A percentile compares a stretch with the other conserved stretches of the same genome.
Conservation (phyloP, 345 rosid species). For the Firmiana major region DNA sequence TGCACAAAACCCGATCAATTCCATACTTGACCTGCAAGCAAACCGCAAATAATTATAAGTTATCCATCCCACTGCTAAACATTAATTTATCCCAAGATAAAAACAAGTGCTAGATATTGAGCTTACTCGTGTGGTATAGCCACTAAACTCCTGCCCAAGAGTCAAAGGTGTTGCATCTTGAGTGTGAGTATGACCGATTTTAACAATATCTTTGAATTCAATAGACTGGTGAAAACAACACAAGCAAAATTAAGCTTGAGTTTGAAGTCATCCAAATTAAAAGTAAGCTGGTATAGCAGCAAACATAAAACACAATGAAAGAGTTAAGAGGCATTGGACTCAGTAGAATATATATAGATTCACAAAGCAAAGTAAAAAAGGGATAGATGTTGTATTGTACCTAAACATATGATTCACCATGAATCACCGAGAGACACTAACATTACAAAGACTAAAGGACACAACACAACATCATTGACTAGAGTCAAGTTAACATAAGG, state of each 20-base stretch:
- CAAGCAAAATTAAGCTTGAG: conserved; percentile 1
- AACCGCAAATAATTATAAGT: neutral
- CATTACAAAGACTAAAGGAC: neutral
- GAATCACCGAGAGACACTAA: neutral
- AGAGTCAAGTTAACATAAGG: neutral
- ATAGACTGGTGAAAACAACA: conserved; percentile 40
- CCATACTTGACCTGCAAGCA: conserved; percentile 77
- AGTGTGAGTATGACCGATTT: conserved; percentile 95
- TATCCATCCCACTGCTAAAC: neutral
- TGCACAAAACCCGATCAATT: conserved; percentile 60
- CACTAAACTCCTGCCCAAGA: conserved; percentile 95
- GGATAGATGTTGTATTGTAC: neutral
- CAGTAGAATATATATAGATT: neutral
- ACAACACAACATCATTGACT: neutral
- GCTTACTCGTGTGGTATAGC: conserved; percentile 86
- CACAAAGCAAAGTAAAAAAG: neutral
- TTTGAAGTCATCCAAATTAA: conserved; percentile 4
- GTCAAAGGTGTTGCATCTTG: conserved; percentile 99
- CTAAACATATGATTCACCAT: neutral
- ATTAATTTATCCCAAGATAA: neutral
- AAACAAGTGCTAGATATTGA: conserved; percentile 7
- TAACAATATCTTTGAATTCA: conserved; percentile 86
- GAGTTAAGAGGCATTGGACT: neutral
- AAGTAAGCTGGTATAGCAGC: neutral
- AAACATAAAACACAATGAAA: conserved; percentile 6